These are phyloP conservation scores for Aureobasidium mangrovei DNA, from an alignment of 2,329 filamentous ascomycete genomes.

Conservation along the genomic window DNA sequence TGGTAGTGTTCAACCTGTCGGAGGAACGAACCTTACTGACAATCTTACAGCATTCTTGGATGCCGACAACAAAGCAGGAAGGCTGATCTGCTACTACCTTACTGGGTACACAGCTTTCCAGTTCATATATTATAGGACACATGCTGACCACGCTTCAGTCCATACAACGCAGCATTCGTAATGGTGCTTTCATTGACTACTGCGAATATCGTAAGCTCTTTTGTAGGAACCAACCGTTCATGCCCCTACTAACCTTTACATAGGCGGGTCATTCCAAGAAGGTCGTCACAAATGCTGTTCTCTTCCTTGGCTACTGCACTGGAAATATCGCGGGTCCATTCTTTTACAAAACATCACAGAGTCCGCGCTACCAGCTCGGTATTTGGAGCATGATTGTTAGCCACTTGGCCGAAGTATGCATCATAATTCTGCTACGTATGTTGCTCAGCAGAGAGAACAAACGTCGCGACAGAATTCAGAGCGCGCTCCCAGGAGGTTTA, in stretches of 20 bases:
- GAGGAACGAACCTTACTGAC: background rate
- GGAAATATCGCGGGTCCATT: slow-evolving; percentile 56
- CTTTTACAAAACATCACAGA: slow-evolving; percentile 51
- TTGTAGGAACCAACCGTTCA: background rate
- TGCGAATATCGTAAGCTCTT: slow-evolving; percentile 39
- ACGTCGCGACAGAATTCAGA: slow-evolving; percentile 41
- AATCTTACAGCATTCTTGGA: slow-evolving; percentile 38
- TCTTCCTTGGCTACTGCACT: slow-evolving; percentile 52
- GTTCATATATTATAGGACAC: no score
- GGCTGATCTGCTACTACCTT: slow-evolving; percentile 51
- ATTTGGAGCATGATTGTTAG: slow-evolving; percentile 51
- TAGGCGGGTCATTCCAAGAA: slow-evolving; percentile 51
- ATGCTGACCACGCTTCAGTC: slow-evolving; percentile 28
- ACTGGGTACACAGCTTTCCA: slow-evolving; percentile 29
- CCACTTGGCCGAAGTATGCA: slow-evolving; percentile 43
- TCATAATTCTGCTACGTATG: slow-evolving; percentile 39
- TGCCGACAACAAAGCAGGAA: slow-evolving; percentile 40
- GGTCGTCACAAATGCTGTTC: slow-evolving; percentile 53
- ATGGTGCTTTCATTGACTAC: slow-evolving; percentile 40
- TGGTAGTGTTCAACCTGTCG: background rate
- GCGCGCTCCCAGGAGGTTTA: slow-evolving; percentile 36
- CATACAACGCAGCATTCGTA: slow-evolving; percentile 46
- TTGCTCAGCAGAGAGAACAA: slow-evolving; percentile 37
- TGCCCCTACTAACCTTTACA: background rate
- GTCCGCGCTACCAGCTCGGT: slow-evolving; percentile 41